Evolutionary conservation across 2,329 filamentous ascomycete species (phyloP).

Genomic region (Alternaria sp.): DNA sequence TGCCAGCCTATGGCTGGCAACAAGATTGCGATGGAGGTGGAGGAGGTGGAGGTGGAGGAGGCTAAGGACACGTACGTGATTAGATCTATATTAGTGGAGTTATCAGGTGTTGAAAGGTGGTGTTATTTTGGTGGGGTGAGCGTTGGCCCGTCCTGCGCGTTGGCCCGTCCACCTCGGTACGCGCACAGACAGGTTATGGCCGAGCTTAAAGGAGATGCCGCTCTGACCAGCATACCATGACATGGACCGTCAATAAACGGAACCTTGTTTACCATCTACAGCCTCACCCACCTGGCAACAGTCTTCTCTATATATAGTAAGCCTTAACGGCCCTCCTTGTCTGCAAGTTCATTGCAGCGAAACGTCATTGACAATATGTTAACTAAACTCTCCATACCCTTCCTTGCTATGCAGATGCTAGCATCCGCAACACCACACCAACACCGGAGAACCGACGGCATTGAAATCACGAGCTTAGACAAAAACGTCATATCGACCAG

Average conservation of each 20-base stretch:
- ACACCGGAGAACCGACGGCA: background rate
- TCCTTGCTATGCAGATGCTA: constrained; percentile 14
- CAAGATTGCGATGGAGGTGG: no score
- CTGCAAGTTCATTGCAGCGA: background rate
- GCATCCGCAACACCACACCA: constrained; percentile 13
- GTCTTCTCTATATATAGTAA: background rate
- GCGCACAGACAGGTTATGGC: no score
- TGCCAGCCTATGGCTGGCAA: no score
- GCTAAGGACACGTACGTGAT: no score
- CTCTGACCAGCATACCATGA: constrained; percentile 4
- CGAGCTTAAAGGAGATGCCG: background rate
- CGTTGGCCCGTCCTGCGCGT: no score
- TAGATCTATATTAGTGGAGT: no score
- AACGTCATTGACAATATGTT: constrained; percentile 9
- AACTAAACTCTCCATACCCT: background rate
- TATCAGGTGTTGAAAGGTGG: no score
- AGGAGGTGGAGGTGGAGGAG: no score
- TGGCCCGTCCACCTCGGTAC: no score
- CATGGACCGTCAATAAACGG: constrained; percentile 6
- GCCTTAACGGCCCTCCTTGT: background rate
- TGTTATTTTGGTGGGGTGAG: no score
- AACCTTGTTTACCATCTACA: background rate
- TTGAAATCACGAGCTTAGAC: constrained; percentile 14
- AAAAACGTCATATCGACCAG: constrained; percentile 20
- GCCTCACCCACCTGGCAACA: background rate